Percentiles rank a stretch among this genome's conserved stretches.
Conservation (phyloP, 805 yeast genomes). For the Gaillardinia entomophila region DNA sequence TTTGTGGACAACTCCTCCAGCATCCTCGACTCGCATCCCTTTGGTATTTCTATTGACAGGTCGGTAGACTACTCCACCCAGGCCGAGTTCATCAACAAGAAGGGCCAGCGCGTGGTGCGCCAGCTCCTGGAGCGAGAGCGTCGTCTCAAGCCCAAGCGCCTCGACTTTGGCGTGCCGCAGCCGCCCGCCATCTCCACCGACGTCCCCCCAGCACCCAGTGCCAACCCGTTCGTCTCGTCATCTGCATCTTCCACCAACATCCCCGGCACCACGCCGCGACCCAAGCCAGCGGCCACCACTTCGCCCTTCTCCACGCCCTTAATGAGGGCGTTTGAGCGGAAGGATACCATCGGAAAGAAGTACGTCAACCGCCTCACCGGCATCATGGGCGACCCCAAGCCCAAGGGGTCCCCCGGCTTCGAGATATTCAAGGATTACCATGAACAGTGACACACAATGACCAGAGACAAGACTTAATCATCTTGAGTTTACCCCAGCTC, state of each 20-base stretch:
- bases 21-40: slow-evolving; percentile 1
- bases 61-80: slow-evolving; percentile 16
- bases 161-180: slow-evolving; percentile 16
- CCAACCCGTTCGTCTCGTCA: too few relatives aligned
- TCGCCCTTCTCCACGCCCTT: background rate
- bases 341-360: slow-evolving; percentile 3
- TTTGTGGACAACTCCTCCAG: slow-evolving; percentile 10
- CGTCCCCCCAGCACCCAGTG: too few relatives aligned
- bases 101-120: slow-evolving; percentile 28
- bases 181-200: background rate
- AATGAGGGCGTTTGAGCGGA: background rate
- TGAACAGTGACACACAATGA: background rate
- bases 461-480: background rate
- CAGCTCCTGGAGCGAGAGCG: slow-evolving; percentile 23
- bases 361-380: slow-evolving; percentile 6
- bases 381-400: slow-evolving; percentile 5
- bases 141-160: slow-evolving; percentile 32
- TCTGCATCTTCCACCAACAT: background rate
- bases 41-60: slow-evolving; percentile 5
- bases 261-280: background rate
- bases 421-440: slow-evolving; percentile 6
- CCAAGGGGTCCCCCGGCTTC: slow-evolving; percentile 6
- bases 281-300: background rate
- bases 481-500: background rate
- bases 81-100: slow-evolving; percentile 24